Evolutionary conservation across 768 basidiomycete species (phyloP), one percentile per base, ranked within the genome.

Genomic region (Serendipita sp.): DNA sequence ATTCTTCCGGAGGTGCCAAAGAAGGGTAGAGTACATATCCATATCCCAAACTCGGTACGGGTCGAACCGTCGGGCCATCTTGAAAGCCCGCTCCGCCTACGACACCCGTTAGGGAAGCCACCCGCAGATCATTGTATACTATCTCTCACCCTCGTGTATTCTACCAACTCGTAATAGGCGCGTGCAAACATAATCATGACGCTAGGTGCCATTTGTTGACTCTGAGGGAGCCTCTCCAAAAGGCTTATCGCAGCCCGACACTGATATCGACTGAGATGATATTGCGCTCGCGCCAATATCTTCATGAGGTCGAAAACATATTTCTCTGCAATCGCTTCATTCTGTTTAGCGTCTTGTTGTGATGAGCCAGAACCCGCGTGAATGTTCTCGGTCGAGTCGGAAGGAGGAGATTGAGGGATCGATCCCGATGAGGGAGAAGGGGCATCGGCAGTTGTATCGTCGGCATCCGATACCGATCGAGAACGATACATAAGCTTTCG

Each of bases 1-100:
- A 66, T 82, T 82, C 67, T 83, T 81, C 70, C 89, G 86, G 56
- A 96, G 76, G 73, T 98, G 95, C 95, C 95, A 99, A 48, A 98
- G 76, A 38, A 95, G 80, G 28, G 96, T 96, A 50, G 94, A 96
- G 74, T 91, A 96, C 43, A 93, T 82, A 74, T 98, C 94, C 90
- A 96, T 93, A 72, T 92, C 89, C 77, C 82, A 82, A 63, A 94
- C 72, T 24, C 90, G 83, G 76, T 90, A 88, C n/a, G 94, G 94
- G 66, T 97, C 88, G 64, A 89, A 75, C n/a, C 76, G 76, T 44
- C 93, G 81, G 60, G 90, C 82, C 17, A 83, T 81, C 67, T 82
- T 81, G 77, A 94, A 98, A 22, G 89, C 89, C 69, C 90, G 83
- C 70, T 92, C 88, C 42, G 95, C 90, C 94, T 96, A 67, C 42